Evolutionary conservation across 2,329 filamentous ascomycete species (phyloP).

Genomic region (Xylaria sp.): DNA sequence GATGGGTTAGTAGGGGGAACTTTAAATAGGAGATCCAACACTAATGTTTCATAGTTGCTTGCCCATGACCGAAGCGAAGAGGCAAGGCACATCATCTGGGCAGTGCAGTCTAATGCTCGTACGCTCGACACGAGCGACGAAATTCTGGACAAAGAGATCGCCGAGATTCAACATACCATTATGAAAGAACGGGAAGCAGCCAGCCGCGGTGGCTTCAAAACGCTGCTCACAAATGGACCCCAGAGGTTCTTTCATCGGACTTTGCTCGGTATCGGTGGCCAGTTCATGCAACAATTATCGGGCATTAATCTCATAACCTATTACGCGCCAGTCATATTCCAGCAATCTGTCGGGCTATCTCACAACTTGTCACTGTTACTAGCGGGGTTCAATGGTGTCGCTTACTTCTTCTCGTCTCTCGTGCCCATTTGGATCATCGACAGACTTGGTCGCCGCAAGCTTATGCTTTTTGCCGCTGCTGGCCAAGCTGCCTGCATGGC

Average conservation of each 20-base stretch:
- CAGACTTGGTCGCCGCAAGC: slow-evolving; percentile 71
- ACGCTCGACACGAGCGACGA: background rate
- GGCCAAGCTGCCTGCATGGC: slow-evolving; percentile 75
- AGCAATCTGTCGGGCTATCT: slow-evolving; percentile 16
- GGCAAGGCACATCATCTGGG: slow-evolving; percentile 47
- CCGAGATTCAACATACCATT: slow-evolving; percentile 15
- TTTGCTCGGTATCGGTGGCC: slow-evolving; percentile 37
- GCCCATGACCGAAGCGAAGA: slow-evolving; percentile 47
- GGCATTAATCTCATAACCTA: slow-evolving; percentile 39
- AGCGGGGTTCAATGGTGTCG: slow-evolving; percentile 17
- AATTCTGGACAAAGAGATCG: background rate
- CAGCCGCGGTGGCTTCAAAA: slow-evolving; percentile 39
- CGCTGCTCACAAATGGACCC: slow-evolving; percentile 55
- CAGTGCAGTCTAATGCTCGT: slow-evolving; percentile 24
- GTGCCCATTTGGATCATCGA: slow-evolving; percentile 70
- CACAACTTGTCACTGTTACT: slow-evolving; percentile 17
- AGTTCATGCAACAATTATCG: slow-evolving; percentile 43
- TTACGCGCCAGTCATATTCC: slow-evolving; percentile 27
- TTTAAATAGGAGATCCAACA: background rate
- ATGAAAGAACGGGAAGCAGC: slow-evolving; percentile 16
- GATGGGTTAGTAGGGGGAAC: slow-evolving; percentile 37
- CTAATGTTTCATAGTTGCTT: slow-evolving; percentile 30
- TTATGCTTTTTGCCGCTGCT: slow-evolving; percentile 76
- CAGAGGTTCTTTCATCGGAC: slow-evolving; percentile 24
- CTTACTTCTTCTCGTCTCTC: slow-evolving; percentile 67